Evolutionary conservation across 2,329 filamentous ascomycete genomes (phyloP), one percentile per base, ranked within the genome.

Genomic region (Fusarium temperatum): DNA sequence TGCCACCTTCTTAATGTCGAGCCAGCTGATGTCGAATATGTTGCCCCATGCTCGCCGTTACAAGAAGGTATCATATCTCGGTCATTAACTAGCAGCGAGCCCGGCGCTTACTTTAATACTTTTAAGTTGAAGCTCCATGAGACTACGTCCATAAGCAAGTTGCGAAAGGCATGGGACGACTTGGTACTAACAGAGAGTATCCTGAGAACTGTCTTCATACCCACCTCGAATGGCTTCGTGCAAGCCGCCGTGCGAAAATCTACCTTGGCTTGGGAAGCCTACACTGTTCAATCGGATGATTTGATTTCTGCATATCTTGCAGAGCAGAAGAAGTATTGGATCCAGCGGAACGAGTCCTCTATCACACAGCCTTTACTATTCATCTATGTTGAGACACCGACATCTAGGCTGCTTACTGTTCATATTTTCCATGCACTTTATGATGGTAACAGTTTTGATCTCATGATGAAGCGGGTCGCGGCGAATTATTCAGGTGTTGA

Each of bases 341-440:
- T 90, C 9, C 68, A 78, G 4, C 78, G 78, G 2, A 93, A 93
- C 67, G 77, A 79, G 9, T 55, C 65, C 8, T 20, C 35, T 18
- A 69, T 79, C 24, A 44, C 48, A 7, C 62, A 66, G 15, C 77
- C 77, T 24, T 54, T 78, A 8, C 55, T 68, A 11, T 50, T 78
- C 17, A 78, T 82, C 3, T 82, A 88, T 8, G 70, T 92, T 3
- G 75, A 77, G 5, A 81, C 80, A 12, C 91, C 91, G 1, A 73
- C 72, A 2, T 75, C 74, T 4, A 76, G 77, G 12, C 71, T 86
- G 0, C 81, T 97, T 38, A 82, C 86, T 6, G 77, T 97, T 6
- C 88, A 92, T 51, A 91, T 97, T 2, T 97, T 98, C 82, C 95
- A 98, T 79, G 94, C 89, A 0, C 81, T 98, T 0, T 98, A 98